Evolutionary conservation across 2,329 filamentous ascomycete genomes (phyloP).

Genomic region (Pyrenochaeta sp.): DNA sequence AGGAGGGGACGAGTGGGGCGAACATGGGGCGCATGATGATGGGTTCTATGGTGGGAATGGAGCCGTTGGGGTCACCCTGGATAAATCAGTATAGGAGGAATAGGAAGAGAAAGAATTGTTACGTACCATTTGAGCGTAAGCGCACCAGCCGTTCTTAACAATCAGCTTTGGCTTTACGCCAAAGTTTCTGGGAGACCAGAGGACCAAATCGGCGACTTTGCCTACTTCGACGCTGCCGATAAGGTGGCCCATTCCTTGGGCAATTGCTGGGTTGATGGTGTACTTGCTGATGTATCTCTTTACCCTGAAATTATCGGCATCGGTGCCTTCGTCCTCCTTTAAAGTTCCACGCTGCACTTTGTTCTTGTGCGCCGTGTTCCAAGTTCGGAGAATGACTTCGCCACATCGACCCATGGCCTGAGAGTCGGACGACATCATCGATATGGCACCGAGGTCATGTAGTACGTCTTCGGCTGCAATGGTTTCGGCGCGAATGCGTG

Average conservation of each 20-base stretch:
- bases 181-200: conserved; percentile 88
- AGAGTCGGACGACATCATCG: conserved; percentile 96
- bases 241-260: conserved; percentile 88
- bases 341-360: conserved; percentile 82
- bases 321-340: conserved; percentile 78
- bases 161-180: conserved; percentile 84
- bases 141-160: conserved; percentile 88
- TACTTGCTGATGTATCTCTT: conserved; percentile 96
- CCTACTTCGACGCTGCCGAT: conserved; percentile 88
- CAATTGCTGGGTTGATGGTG: conserved; percentile 90
- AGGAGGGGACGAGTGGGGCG: conserved; percentile 73
- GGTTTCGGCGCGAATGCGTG: conserved; percentile 91
- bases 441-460: conserved; percentile 93
- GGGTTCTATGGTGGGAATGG: conserved; percentile 86
- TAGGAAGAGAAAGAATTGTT: not conserved
- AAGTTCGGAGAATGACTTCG: conserved; percentile 90
- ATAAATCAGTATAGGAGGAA: conserved; percentile 6
- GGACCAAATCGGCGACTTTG: conserved; percentile 86
- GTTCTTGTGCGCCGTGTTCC: conserved; percentile 98
- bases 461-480: conserved; percentile 97
- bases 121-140: conserved; percentile 81
- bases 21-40: conserved; percentile 88
- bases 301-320: conserved; percentile 88
- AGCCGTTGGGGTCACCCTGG: conserved; percentile 60
- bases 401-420: conserved; percentile 97